phyloP scores from a whole-genome alignment of 352 stramenopile genomes.

The Phytophthora syringae region DNA sequence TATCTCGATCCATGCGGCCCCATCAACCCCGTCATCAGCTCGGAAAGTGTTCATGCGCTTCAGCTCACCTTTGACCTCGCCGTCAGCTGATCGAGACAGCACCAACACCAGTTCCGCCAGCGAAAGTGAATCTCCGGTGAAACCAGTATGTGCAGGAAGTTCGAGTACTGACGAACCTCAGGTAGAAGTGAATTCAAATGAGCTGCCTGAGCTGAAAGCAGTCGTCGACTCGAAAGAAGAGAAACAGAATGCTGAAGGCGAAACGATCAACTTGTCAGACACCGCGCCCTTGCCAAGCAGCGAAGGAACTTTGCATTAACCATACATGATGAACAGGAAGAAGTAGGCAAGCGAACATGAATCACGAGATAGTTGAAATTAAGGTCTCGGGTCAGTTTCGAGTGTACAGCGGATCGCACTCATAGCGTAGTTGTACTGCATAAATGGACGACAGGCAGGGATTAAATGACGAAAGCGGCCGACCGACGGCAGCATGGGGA shows the following conservation, averaged over 20 bases:
- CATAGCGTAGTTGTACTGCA: constrained; percentile 5
- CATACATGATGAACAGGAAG: not conserved
- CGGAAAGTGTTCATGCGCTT: constrained; percentile 68
- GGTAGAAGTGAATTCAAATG: not conserved
- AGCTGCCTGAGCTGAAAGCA: not conserved
- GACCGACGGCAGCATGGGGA: constrained; percentile 33
- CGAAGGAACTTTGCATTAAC: not conserved
- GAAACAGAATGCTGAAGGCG: constrained; percentile 1
- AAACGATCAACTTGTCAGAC: not conserved
- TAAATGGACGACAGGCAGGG: constrained; percentile 20
- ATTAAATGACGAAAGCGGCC: constrained; percentile 36
- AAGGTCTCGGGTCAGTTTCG: constrained; percentile 35
- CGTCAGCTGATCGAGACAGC: constrained; percentile 19
- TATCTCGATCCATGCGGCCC: constrained; percentile 50
- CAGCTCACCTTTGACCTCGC: constrained; percentile 50
- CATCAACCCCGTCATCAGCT: constrained; percentile 35
- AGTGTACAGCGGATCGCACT: constrained; percentile 24
- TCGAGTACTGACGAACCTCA: not conserved
- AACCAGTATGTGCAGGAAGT: not conserved
- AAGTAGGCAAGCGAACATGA: constrained; percentile 14
- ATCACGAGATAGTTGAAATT: constrained; percentile 33
- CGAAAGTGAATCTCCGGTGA: constrained; percentile 16
- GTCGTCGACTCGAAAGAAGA: constrained; percentile 9
- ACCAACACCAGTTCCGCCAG: constrained; percentile 16
- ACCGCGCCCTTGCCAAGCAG: not conserved